Conservation (phyloP, 2,329 filamentous ascomycete species). For the Lachnellula hyalina region DNA sequence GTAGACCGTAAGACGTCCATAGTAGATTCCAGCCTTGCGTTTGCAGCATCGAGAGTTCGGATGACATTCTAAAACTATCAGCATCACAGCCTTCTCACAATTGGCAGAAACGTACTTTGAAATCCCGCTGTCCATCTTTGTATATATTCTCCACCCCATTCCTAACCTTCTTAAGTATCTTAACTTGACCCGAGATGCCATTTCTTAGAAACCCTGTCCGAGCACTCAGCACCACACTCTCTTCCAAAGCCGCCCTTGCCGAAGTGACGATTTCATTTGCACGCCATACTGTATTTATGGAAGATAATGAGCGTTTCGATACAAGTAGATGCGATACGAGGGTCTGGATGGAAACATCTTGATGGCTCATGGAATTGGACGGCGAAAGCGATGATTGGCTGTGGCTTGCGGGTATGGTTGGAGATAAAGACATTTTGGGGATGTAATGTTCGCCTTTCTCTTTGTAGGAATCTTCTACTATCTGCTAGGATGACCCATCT, state of each 20-base stretch:
- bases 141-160: slow-evolving; percentile 50
- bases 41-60: slow-evolving; percentile 59
- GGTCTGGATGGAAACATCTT: slow-evolving; percentile 55
- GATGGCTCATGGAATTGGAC: slow-evolving; percentile 17
- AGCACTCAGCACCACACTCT: slow-evolving; percentile 67
- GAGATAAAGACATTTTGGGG: slow-evolving; percentile 14
- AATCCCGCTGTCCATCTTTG: slow-evolving; percentile 53
- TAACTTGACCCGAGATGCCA: slow-evolving; percentile 53
- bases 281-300: slow-evolving; percentile 75
- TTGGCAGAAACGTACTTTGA: slow-evolving; percentile 34
- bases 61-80: slow-evolving; percentile 44
- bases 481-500: neutral
- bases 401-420: slow-evolving; percentile 10
- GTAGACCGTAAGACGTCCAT: slow-evolving; percentile 61
- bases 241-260: slow-evolving; percentile 71
- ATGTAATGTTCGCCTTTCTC: neutral
- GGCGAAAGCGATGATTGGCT: slow-evolving; percentile 27
- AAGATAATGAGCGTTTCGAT: slow-evolving; percentile 81
- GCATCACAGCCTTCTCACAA: neutral
- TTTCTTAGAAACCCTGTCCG: slow-evolving; percentile 62
- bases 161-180: slow-evolving; percentile 47
- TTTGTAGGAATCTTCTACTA: neutral
- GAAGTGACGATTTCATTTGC: slow-evolving; percentile 80
- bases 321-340: slow-evolving; percentile 80
- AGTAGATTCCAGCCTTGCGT: slow-evolving; percentile 59